A percentile compares a stretch with the other conserved stretches of the same genome.
Evolutionary conservation across 352 stramenopile species (phyloP).

Genomic region (Globisporangium emineosum): DNA sequence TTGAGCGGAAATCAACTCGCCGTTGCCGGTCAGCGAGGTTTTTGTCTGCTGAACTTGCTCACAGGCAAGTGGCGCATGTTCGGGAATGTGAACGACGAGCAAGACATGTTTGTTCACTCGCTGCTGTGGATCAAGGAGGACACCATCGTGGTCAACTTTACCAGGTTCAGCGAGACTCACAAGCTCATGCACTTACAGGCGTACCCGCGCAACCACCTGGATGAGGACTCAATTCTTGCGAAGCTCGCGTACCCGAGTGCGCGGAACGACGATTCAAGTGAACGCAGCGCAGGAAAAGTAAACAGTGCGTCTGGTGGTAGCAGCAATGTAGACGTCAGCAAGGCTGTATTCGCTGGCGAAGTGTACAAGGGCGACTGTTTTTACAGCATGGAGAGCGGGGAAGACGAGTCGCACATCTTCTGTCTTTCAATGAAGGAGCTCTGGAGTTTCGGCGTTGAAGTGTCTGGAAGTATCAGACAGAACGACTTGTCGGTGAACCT

Average conservation of each 20-base stretch:
- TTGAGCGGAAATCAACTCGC: conserved; percentile 56
- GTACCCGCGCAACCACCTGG: conserved; percentile 76
- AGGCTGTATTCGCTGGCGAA: conserved; percentile 13
- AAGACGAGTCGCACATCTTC: conserved; percentile 46
- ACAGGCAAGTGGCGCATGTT: conserved; percentile 82
- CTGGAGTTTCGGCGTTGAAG: conserved; percentile 47
- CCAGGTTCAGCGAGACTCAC: conserved; percentile 55
- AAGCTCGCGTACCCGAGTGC: conserved; percentile 40
- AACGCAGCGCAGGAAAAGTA: not conserved
- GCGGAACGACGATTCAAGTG: not conserved
- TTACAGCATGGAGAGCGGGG: conserved; percentile 55
- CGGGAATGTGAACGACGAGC: conserved; percentile 83
- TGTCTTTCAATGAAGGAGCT: conserved; percentile 56
- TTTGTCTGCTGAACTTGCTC: conserved; percentile 64
- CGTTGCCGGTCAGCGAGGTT: conserved; percentile 66
- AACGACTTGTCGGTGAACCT: conserved; percentile 39
- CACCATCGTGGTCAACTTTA: conserved; percentile 59
- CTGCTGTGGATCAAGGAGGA: conserved; percentile 70
- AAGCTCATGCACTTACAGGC: conserved; percentile 52
- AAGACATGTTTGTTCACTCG: conserved; percentile 64
- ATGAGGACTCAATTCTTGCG: conserved; percentile 56
- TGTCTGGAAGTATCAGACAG: conserved; percentile 39
- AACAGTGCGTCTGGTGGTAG: conserved; percentile 15
- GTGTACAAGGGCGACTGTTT: conserved; percentile 30
- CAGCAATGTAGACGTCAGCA: conserved; percentile 13